These are phyloP conservation scores for Rhodofomes roseus DNA, from an alignment of 1,284 basidiomycete genomes.

Conservation along the genomic window DNA sequence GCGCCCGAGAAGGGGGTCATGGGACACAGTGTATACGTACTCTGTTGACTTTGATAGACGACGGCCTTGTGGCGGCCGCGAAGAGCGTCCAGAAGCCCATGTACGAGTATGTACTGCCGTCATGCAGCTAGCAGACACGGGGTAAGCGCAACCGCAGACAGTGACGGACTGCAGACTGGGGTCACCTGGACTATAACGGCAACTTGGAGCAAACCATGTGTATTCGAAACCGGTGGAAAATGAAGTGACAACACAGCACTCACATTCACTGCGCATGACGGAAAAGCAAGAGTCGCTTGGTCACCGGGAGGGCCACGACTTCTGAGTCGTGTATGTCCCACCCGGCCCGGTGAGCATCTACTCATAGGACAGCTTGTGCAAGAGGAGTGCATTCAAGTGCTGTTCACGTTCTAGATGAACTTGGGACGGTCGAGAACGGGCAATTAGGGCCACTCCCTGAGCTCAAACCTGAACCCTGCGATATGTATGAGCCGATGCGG, in stretches of 20 bases:
- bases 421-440: too few species aligned
- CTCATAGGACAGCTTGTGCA: too few species aligned
- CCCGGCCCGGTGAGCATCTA: too few species aligned
- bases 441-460: too few species aligned
- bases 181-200: neutral
- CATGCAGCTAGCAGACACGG: neutral
- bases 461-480: neutral
- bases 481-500: neutral
- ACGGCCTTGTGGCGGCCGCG: neutral
- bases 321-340: too few species aligned
- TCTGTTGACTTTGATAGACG: neutral
- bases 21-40: neutral
- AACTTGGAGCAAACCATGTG: neutral
- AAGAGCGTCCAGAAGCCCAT: neutral
- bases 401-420: too few species aligned
- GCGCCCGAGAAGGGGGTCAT: neutral
- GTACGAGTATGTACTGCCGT: neutral
- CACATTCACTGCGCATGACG: neutral
- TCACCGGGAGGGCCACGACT: too few species aligned
- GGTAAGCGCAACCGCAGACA: neutral
- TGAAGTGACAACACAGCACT: neutral
- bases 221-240: neutral
- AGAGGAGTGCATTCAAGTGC: too few species aligned
- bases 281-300: neutral
- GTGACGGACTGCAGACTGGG: neutral